Evolutionary conservation across 2,329 filamentous ascomycete species (phyloP).

Genomic region (Plectosphaerella plurivora): DNA sequence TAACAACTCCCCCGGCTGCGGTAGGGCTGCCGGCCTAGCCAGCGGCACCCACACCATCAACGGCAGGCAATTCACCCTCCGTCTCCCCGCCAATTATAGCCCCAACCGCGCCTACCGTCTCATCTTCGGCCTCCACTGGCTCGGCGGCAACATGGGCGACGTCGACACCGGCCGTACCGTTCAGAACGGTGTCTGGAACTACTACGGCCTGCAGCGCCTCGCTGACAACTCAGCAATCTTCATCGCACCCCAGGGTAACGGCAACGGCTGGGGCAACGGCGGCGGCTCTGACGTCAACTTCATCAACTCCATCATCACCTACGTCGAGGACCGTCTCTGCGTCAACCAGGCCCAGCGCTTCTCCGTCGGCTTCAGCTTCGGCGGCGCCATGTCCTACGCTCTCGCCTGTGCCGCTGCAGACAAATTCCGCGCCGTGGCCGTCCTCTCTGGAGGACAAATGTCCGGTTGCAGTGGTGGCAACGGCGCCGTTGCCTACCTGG

Average conservation of each 20-base stretch:
- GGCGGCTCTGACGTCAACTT: constrained; percentile 36
- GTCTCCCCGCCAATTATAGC: constrained; percentile 24
- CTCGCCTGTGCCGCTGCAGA: constrained; percentile 34
- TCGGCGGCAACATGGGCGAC: constrained; percentile 30
- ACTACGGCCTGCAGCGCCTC: constrained; percentile 33
- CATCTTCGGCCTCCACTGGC: constrained; percentile 27
- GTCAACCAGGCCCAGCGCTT: constrained; percentile 35
- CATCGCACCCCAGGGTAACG: constrained; percentile 35
- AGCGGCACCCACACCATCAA: constrained; percentile 21
- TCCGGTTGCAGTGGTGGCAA: constrained; percentile 29
- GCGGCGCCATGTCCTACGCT: constrained; percentile 35
- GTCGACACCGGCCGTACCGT: constrained; percentile 22
- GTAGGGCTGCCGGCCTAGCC: not conserved
- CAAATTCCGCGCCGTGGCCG: constrained; percentile 32
- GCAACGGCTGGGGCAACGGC: constrained; percentile 35
- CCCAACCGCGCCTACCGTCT: constrained; percentile 15
- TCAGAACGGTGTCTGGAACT: constrained; percentile 10
- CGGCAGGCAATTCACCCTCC: constrained; percentile 28
- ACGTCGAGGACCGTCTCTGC: constrained; percentile 33
- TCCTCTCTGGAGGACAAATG: constrained; percentile 24
- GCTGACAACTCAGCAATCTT: constrained; percentile 33
- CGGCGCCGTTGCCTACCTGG: constrained; percentile 31
- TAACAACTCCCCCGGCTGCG: not conserved
- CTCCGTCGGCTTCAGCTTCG: constrained; percentile 39
- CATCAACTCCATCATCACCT: constrained; percentile 30